A percentile compares a stretch with the other conserved stretches of the same genome.
Evolutionary conservation across 305 asterid species (phyloP).

Genomic region (Fraxinus xanthoxyloides): DNA sequence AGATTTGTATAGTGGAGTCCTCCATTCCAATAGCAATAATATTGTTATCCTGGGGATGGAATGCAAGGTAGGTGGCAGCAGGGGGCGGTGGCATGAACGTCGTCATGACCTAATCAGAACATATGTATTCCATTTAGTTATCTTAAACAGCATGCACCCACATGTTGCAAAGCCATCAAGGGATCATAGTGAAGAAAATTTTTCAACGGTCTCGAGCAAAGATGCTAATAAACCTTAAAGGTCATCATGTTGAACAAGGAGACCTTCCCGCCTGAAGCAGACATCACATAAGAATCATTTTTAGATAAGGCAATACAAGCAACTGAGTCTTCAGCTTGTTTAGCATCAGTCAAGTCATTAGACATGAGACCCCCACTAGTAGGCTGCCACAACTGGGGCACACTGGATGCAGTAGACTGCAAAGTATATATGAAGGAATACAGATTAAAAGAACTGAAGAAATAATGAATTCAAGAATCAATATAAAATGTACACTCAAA

Average conservation of each 20-base stretch:
- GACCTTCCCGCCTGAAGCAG: slow-evolving; percentile 96
- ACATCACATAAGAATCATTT: slow-evolving; percentile 95
- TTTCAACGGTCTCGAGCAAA: slow-evolving; percentile 6
- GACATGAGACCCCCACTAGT: slow-evolving; percentile 79
- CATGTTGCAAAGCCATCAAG: not conserved
- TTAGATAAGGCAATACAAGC: slow-evolving; percentile 91
- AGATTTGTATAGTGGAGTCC: slow-evolving; percentile 86
- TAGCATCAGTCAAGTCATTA: slow-evolving; percentile 68
- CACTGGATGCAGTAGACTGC: slow-evolving; percentile 78
- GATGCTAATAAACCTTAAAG: slow-evolving; percentile 59
- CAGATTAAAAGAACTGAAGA: slow-evolving; percentile 15
- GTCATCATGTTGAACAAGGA: slow-evolving; percentile 99
- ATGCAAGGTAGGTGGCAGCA: slow-evolving; percentile 86
- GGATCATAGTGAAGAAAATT: slow-evolving; percentile 1
- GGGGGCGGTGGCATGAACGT: slow-evolving; percentile 99
- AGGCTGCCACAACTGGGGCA: slow-evolving; percentile 94
- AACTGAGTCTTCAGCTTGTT: slow-evolving; percentile 76
- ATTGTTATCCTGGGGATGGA: slow-evolving; percentile 96
- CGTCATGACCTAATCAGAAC: slow-evolving; percentile 72
- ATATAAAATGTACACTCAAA: slow-evolving; percentile 16
- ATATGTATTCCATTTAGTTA: slow-evolving; percentile 19
- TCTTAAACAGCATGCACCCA: slow-evolving; percentile 12
- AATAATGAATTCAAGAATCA: not conserved
- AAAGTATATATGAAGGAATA: slow-evolving; percentile 22
- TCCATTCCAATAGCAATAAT: slow-evolving; percentile 97